Base-by-base conservation (phyloP, 225 moss, liverwort and hornwort genomes). In the Marchantia paleacea region DNA sequence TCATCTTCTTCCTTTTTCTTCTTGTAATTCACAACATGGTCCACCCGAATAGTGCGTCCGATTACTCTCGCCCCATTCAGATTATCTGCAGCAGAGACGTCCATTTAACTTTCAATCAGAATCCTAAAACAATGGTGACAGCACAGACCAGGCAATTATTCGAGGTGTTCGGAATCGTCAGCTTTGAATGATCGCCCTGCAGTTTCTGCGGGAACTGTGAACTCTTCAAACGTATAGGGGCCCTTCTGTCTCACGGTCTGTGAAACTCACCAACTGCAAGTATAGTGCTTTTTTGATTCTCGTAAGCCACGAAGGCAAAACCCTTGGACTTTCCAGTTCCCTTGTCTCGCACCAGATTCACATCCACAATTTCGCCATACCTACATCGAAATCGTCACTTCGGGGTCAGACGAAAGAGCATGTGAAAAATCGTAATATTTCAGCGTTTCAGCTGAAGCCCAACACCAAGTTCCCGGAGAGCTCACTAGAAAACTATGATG, bases 11-110 rank as follows among this genome's bases (percentile, higher is more conserved):
- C 95, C 72, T 88, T 72, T 83, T 97, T 97, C 82, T 89, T 95
- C 90, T 99, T 99, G 83, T 99, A 99, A 79, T 99, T 88, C 57
- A 84, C 90, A 9, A 99, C 99, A 84, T 99, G 99, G 81, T 99
- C 99, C 20, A 99, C 99, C 77, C 94, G 93, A 52, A 99, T 94
- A 68, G 88, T 92, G 65, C 99, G 92, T 53, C 91, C 95, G 51
- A 86, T 80, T 8, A 99, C 90, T 67, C 80, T 89, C 78, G 95
- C 90, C 80, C 99, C 99, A 88, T 99, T 99, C 86, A 99, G 72
- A 79, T 99, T 99, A 92, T 99, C 97, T 99, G 88, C 78, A 85
- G 61, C 58, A 78, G 7, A 28, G 16, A 61, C 22, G 16, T 16
- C 7, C 50, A 28, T 31, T 8, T 10, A 13, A 55, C 10, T 12